phyloP scores from a whole-genome alignment of 805 yeast species.

The Metschnikowia colocasiae region DNA sequence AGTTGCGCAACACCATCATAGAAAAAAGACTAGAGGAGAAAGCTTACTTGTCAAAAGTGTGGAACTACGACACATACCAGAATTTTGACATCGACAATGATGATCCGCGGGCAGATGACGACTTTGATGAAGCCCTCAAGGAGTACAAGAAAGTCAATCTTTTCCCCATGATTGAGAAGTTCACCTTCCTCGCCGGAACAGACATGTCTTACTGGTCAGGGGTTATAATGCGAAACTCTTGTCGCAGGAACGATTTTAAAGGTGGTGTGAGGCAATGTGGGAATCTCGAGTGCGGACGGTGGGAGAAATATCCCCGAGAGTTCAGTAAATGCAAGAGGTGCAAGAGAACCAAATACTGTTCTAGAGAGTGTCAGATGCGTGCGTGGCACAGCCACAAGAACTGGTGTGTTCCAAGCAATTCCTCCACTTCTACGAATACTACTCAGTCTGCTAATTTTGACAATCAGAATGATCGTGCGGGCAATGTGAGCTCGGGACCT shows the following conservation, averaged over 20 bases:
- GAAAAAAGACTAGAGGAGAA: constrained; percentile 32
- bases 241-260: constrained; percentile 80
- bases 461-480: constrained; percentile 13
- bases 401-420: constrained; percentile 72
- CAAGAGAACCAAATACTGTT: constrained; percentile 91
- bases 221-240: constrained; percentile 94
- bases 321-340: constrained; percentile 95
- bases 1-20: constrained; percentile 30
- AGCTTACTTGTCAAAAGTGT: constrained; percentile 28
- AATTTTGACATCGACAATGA: constrained; percentile 39
- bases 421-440: constrained; percentile 23
- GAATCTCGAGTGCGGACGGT: constrained; percentile 83
- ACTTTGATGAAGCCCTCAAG: constrained; percentile 40
- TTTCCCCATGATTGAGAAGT: constrained; percentile 89
- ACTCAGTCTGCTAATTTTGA: constrained; percentile 13
- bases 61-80: constrained; percentile 40
- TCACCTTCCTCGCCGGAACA: constrained; percentile 66
- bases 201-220: constrained; percentile 96
- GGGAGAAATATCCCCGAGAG: constrained; percentile 89
- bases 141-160: constrained; percentile 58
- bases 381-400: constrained; percentile 93
- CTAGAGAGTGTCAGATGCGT: constrained; percentile 82
- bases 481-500: constrained; percentile 14
- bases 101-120: constrained; percentile 12
- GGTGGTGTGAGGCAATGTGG: constrained; percentile 96